Conservation (phyloP, 495 filamentous ascomycete genomes). For the Penicillium antarcticum region DNA sequence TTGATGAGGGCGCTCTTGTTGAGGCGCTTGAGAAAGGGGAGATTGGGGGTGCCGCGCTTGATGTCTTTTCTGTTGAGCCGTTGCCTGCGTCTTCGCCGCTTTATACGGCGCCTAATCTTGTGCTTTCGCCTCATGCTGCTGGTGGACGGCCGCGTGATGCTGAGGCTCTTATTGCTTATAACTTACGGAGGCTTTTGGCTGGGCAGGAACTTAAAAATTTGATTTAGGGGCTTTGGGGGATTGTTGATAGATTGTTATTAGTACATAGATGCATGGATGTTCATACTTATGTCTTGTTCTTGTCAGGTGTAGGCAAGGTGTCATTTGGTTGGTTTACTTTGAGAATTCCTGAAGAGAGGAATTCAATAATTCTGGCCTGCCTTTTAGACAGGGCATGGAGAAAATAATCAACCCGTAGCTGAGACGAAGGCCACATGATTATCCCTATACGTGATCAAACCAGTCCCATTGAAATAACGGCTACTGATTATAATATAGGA, state of each 20-base stretch:
- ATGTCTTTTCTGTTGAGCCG: constrained; percentile 63
- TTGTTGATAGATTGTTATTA: background rate
- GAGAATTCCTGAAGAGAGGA: no score
- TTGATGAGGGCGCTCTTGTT: constrained; percentile 68
- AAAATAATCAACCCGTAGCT: no score
- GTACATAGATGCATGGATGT: background rate
- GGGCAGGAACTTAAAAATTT: constrained; percentile 51
- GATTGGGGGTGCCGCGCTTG: constrained; percentile 56
- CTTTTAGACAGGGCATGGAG: no score
- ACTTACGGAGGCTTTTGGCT: constrained; percentile 50
- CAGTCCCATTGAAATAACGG: no score
- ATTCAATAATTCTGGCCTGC: no score
- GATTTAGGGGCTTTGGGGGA: constrained; percentile 25
- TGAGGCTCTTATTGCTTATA: constrained; percentile 51
- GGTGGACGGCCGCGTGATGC: constrained; percentile 55
- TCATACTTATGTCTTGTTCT: background rate
- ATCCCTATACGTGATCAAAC: no score
- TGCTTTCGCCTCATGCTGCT: constrained; percentile 66
- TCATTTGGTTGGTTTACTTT: no score
- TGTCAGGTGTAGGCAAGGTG: no score
- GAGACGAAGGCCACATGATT: no score
- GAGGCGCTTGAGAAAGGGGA: constrained; percentile 55
- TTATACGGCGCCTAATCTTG: constrained; percentile 47
- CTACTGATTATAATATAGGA: no score
- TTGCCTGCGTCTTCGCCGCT: constrained; percentile 44